phyloP scores from a whole-genome alignment of 1,284 basidiomycete species.

The Naganishia sp. region DNA sequence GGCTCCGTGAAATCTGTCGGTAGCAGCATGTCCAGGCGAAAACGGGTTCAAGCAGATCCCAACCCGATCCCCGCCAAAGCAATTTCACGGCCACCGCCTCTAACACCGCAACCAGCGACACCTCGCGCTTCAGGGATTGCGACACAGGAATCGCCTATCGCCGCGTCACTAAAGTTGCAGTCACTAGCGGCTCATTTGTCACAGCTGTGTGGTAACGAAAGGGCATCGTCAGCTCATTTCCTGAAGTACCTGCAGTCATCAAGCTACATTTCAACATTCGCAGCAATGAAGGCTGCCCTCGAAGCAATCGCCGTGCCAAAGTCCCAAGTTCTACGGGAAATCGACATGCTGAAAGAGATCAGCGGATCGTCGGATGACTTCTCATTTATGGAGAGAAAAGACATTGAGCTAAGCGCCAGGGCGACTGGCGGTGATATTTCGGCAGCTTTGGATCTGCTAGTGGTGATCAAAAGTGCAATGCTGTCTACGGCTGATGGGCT shows the following conservation, averaged over 20 bases:
- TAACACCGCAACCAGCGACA: not conserved
- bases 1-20: conserved; percentile 17
- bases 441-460: conserved; percentile 48
- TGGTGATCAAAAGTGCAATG: conserved; percentile 44
- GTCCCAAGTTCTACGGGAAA: conserved; percentile 29
- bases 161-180: conserved; percentile 36
- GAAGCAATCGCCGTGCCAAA: conserved; percentile 34
- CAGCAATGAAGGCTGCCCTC: conserved; percentile 37
- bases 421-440: conserved; percentile 44
- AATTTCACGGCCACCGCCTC: not conserved
- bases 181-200: conserved; percentile 45
- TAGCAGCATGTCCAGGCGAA: conserved; percentile 19
- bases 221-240: conserved; percentile 38
- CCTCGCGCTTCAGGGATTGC: not conserved
- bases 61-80: conserved; percentile 7
- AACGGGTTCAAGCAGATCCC: conserved; percentile 10
- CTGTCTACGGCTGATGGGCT: conserved; percentile 44
- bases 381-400: conserved; percentile 26
- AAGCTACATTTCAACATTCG: conserved; percentile 14
- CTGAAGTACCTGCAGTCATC: conserved; percentile 41
- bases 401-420: conserved; percentile 44
- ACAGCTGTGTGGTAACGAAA: conserved; percentile 37
- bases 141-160: conserved; percentile 9
- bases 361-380: conserved; percentile 8
- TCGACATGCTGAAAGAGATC: conserved; percentile 45